Conservation (phyloP, 192 early-diverging fungal species). For the Podila verticillata region DNA sequence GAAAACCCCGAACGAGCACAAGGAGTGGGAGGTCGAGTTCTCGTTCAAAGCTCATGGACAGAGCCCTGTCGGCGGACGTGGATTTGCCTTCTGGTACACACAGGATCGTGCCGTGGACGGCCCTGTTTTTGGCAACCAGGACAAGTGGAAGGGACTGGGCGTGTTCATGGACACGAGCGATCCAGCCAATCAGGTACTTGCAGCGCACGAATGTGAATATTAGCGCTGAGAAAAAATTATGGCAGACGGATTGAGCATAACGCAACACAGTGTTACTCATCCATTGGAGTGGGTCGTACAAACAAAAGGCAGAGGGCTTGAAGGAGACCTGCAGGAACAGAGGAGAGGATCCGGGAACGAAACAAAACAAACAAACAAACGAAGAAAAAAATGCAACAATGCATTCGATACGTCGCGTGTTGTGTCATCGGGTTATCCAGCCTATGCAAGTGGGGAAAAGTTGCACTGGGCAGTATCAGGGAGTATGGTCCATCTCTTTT, state of each 20-base stretch:
- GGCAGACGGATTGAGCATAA: too few species aligned
- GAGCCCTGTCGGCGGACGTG: constrained; percentile 71
- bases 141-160: constrained; percentile 73
- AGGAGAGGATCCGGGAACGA: too few species aligned
- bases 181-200: constrained; percentile 47
- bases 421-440: too few species aligned
- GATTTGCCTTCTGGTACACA: constrained; percentile 87
- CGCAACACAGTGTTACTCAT: too few species aligned
- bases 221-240: not conserved
- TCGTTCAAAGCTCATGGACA: constrained; percentile 68
- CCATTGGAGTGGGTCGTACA: too few species aligned
- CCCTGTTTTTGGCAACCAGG: constrained; percentile 70
- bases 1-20: constrained; percentile 62
- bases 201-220: constrained; percentile 6
- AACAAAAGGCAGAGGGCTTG: too few species aligned
- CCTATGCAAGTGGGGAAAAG: too few species aligned
- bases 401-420: too few species aligned
- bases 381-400: too few species aligned
- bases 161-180: constrained; percentile 74
- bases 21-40: constrained; percentile 79
- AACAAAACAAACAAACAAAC: too few species aligned
- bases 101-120: constrained; percentile 31
- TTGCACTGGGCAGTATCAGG: too few species aligned
- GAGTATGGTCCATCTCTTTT: not conserved
- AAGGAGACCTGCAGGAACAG: too few species aligned